Base-by-base conservation (phyloP, 2,329 filamentous ascomycete genomes). In the Tolypocladium pustulatum region DNA sequence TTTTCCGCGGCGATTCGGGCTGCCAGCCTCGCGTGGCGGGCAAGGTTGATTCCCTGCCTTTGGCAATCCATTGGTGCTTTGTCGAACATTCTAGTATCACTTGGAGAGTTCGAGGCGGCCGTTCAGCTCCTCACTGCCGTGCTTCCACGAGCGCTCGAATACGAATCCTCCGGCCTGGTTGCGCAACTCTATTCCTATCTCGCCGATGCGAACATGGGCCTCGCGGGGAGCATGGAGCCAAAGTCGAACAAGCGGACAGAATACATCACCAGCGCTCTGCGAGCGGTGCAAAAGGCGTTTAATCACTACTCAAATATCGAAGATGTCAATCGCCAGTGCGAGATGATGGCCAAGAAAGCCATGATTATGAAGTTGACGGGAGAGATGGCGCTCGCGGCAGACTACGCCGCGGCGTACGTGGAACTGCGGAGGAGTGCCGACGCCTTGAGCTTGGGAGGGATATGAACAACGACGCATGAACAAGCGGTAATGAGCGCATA, bases 321-420 rank as follows among this genome's bases (percentile, higher is more conserved):
- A 68, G 89, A 74, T 25, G 74, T 86, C 17, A 74, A 77, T n/a
- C 85, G 84, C 57, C 87, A 90, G 72, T 87, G 89, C 67, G 88
- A 91, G 71, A 85, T 89, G 77, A 81, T 92, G 75, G 87, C 88
- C 25, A 94, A 94, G 77, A 92, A 90, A 73, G 87, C 89, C 4
- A 85, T 85, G 56, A 81, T 95, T 56, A 88, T 90, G 77, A 85
- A 86, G 70, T 75, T 87, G 54, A 78, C 82, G 9, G 89, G 87
- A 0, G 87, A 91, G 64, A 71, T 78, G 63, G 77, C 76, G 22
- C 65, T 86, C 61, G 84, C 86, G 1, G 87, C 87, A 64, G 84
- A 88, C 61, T 87, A 81, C 64, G 86, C 86, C 1, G 83, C 84
- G 2, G 81, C 80, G 62, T 90, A 88, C 69, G 69, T 87, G 49